phyloP scores from a whole-genome alignment of 176 grass and related monocot species.

The Neostapfia colusana region DNA sequence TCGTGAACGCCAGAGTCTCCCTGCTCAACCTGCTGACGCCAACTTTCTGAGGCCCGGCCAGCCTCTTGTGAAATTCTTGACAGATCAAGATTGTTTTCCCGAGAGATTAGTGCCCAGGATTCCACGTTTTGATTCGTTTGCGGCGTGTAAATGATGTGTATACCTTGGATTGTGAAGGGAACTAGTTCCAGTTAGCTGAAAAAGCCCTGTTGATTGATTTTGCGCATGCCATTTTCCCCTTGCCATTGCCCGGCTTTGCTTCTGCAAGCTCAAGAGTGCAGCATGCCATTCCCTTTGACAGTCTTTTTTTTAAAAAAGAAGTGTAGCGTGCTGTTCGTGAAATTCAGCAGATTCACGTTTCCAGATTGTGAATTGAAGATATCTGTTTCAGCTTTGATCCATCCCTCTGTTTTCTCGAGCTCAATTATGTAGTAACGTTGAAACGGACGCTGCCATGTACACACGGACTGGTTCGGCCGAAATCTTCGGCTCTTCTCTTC shows the following conservation, averaged over 20 bases:
- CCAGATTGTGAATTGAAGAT: neutral
- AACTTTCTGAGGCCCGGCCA: slow-evolving; percentile 36
- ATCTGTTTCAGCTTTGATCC: neutral
- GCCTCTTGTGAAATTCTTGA: neutral
- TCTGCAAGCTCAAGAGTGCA: neutral
- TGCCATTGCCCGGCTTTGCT: neutral
- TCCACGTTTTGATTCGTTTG: slow-evolving; percentile 41
- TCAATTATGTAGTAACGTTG: neutral
- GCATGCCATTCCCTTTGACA: neutral
- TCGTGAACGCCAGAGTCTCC: slow-evolving; percentile 67
- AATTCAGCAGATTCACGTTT: neutral
- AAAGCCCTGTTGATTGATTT: neutral
- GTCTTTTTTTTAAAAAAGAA: neutral
- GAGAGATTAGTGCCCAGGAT: slow-evolving; percentile 24
- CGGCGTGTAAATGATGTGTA: slow-evolving; percentile 48
- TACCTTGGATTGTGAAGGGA: slow-evolving; percentile 22
- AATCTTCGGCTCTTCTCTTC: neutral
- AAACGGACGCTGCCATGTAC: slow-evolving; percentile 14
- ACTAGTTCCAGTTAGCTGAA: neutral
- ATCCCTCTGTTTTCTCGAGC: neutral
- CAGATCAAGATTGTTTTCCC: neutral
- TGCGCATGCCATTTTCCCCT: neutral
- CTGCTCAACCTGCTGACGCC: slow-evolving; percentile 73
- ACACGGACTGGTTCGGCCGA: slow-evolving; percentile 2
- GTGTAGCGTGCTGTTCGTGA: neutral